Conservation (phyloP, 805 yeast species). For the Metschnikowia noctiluminum region DNA sequence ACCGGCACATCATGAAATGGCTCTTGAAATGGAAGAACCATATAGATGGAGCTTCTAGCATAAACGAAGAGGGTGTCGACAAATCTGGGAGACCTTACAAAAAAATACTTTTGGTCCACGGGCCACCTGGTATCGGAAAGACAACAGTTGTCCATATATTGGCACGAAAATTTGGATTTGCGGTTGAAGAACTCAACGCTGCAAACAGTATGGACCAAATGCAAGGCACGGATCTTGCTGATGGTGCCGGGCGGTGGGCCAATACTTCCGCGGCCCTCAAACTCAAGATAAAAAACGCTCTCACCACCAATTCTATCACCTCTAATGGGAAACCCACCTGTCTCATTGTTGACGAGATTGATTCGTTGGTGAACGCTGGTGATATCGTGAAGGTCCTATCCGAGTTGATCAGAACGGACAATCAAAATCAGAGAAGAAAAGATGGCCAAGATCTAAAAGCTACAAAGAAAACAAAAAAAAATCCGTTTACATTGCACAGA, state of each 20-base stretch:
- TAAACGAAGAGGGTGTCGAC: slow-evolving; percentile 21
- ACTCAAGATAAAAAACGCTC: slow-evolving; percentile 48
- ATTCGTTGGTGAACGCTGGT: slow-evolving; percentile 38
- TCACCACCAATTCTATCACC: slow-evolving; percentile 55
- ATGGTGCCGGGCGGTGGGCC: slow-evolving; percentile 16
- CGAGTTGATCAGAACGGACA: slow-evolving; percentile 60
- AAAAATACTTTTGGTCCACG: slow-evolving; percentile 72
- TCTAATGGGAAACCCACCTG: slow-evolving; percentile 76
- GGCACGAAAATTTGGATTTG: slow-evolving; percentile 78
- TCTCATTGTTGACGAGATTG: slow-evolving; percentile 85
- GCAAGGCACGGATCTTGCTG: slow-evolving; percentile 21
- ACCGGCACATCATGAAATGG: slow-evolving; percentile 39
- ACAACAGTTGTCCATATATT: slow-evolving; percentile 84
- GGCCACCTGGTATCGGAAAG: slow-evolving; percentile 94
- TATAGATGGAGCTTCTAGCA: slow-evolving; percentile 26
- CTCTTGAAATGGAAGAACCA: slow-evolving; percentile 35
- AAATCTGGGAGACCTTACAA: slow-evolving; percentile 38
- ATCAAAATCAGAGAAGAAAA: slow-evolving; percentile 2
- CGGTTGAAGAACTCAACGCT: slow-evolving; percentile 82
- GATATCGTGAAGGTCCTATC: slow-evolving; percentile 46
- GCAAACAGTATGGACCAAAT: slow-evolving; percentile 40
- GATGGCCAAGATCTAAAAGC: slow-evolving; percentile 1
- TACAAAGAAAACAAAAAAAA: slow-evolving; percentile 27
- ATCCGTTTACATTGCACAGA: slow-evolving; percentile 50
- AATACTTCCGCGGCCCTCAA: slow-evolving; percentile 31